phyloP scores from a whole-genome alignment of 208 protist genomes.

The Acanthamoeba healyi region DNA sequence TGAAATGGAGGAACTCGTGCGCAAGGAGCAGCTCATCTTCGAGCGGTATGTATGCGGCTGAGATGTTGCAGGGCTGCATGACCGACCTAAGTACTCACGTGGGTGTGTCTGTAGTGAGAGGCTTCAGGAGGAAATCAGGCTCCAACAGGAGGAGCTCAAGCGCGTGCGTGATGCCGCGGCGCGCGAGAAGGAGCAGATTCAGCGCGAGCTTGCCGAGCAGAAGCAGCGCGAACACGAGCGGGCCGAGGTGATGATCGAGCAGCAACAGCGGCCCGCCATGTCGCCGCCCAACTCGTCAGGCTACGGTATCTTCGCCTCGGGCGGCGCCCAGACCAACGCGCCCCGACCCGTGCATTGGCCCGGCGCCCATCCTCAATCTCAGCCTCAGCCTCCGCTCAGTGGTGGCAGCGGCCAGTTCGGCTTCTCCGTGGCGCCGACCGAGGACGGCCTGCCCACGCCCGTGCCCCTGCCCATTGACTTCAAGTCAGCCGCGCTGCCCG shows the following conservation, averaged over 20 bases:
- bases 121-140: constrained; percentile 6
- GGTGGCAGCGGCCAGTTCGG: not conserved
- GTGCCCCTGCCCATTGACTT: not conserved
- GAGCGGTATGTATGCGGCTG: not conserved
- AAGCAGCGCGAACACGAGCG: not conserved
- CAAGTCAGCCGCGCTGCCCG: not conserved
- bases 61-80: too few species aligned
- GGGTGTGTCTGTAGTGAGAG: not conserved
- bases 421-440: not conserved
- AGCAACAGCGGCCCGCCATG: not conserved
- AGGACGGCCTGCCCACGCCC: not conserved
- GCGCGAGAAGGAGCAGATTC: not conserved
- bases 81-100: too few species aligned
- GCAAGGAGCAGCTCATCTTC: constrained; percentile 6
- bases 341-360: too few species aligned
- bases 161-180: not conserved
- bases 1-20: not conserved
- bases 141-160: not conserved
- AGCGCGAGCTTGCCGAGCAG: constrained; percentile 5
- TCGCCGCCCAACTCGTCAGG: not conserved
- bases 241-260: not conserved
- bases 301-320: not conserved
- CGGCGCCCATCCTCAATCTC: too few species aligned
- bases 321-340: not conserved
- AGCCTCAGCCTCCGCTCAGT: not conserved